phyloP scores from a whole-genome alignment of 2,329 filamentous ascomycete genomes.

The Diaporthe ampelina region DNA sequence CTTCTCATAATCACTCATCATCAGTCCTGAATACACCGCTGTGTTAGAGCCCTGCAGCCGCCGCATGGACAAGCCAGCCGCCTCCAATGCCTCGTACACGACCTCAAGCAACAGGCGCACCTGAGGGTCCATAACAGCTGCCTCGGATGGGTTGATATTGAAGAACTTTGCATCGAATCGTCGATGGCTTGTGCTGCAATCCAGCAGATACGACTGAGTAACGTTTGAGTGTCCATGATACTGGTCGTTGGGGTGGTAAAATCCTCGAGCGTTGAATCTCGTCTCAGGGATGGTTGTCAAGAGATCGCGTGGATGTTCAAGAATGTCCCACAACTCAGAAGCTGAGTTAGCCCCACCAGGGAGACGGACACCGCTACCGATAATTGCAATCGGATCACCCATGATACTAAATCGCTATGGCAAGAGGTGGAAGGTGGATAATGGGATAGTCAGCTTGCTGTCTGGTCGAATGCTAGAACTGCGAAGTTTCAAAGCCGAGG shows the following conservation, averaged over 20 bases:
- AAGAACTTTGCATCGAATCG: slow-evolving; percentile 47
- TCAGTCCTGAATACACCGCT: slow-evolving; percentile 47
- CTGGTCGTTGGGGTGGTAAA: slow-evolving; percentile 46
- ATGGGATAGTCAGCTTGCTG: too few species aligned
- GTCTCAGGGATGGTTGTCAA: slow-evolving; percentile 41
- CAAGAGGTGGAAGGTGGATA: too few species aligned
- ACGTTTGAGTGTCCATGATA: slow-evolving; percentile 49
- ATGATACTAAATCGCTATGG: too few species aligned
- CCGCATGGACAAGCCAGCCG: slow-evolving; percentile 42
- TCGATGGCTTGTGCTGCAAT: slow-evolving; percentile 41
- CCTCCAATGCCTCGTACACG: slow-evolving; percentile 45
- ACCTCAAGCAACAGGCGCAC: slow-evolving; percentile 40
- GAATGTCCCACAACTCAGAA: slow-evolving; percentile 54
- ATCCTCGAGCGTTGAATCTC: slow-evolving; percentile 45
- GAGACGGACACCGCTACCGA: too few species aligned
- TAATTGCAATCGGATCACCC: too few species aligned
- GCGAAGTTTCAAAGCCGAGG: too few species aligned
- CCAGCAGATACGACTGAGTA: slow-evolving; percentile 43
- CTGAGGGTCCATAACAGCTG: slow-evolving; percentile 41
- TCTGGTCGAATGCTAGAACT: too few species aligned
- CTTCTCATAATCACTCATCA: slow-evolving; percentile 46
- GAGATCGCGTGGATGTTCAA: slow-evolving; percentile 45
- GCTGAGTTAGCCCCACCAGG: slow-evolving; percentile 46
- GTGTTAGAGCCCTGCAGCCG: slow-evolving; percentile 45
- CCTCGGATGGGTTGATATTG: slow-evolving; percentile 43